Evolutionary conservation across 352 stramenopile genomes (phyloP).

Genomic region (Phytophthora boehmeriae): DNA sequence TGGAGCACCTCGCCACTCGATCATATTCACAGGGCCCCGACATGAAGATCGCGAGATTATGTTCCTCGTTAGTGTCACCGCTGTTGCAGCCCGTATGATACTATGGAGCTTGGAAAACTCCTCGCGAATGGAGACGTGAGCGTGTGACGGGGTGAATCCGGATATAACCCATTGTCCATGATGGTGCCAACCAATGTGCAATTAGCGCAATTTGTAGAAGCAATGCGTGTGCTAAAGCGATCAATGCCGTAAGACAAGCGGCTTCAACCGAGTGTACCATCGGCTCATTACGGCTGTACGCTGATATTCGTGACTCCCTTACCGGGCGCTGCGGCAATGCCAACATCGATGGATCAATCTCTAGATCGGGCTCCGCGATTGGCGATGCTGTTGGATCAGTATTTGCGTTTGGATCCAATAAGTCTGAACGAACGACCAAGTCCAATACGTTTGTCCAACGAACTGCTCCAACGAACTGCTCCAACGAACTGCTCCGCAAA

Average conservation of each 20-base stretch:
- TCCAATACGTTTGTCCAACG: too few species aligned
- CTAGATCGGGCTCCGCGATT: conserved; percentile 13
- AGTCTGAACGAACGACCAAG: conserved; percentile 8
- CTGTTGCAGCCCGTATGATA: conserved; percentile 31
- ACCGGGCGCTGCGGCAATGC: conserved; percentile 17
- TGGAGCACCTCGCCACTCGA: too few species aligned
- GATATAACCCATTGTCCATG: conserved; percentile 42
- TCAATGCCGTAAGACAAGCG: conserved; percentile 29
- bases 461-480: conserved; percentile 13
- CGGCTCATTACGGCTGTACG: conserved; percentile 27
- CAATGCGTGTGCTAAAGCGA: conserved; percentile 29
- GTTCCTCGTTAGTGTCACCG: background rate
- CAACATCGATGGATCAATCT: conserved; percentile 4
- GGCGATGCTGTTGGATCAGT: conserved; percentile 16
- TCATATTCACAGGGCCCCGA: too few species aligned
- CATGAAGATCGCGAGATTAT: conserved; percentile 29
- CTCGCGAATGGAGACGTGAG: conserved; percentile 28
- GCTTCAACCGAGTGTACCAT: conserved; percentile 40
- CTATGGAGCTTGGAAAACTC: conserved; percentile 29
- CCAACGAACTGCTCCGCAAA: background rate
- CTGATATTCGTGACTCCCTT: conserved; percentile 33
- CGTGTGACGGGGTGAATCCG: conserved; percentile 33
- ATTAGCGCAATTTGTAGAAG: conserved; percentile 34
- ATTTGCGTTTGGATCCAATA: conserved; percentile 5
- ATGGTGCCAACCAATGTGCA: conserved; percentile 26